Percentiles rank a stretch among this genome's conserved stretches.
Conservation (phyloP, 768 basidiomycete species). For the Suillus occidentalis region DNA sequence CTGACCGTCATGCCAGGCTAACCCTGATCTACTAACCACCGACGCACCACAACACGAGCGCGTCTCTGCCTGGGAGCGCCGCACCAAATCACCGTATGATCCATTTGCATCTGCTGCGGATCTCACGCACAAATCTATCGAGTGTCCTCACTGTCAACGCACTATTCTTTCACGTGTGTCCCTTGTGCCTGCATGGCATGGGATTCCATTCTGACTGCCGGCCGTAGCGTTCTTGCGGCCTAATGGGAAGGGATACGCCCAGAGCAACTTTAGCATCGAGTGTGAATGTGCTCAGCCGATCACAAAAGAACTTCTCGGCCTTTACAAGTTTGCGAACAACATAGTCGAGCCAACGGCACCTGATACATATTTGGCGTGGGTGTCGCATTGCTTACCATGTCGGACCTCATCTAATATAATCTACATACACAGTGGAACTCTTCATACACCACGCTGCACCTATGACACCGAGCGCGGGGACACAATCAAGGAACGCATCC, state of each 20-base stretch:
- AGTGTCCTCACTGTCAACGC: conserved; percentile 30
- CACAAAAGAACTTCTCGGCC: conserved; percentile 37
- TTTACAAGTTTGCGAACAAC: conserved; percentile 40
- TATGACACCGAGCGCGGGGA: conserved; percentile 21
- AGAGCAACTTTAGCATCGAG: conserved; percentile 34
- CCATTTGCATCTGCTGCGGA: conserved; percentile 24
- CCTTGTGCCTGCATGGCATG: neutral
- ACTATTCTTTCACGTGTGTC: conserved; percentile 23
- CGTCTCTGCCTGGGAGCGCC: conserved; percentile 4
- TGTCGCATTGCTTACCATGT: conserved; percentile 4
- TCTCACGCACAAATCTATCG: conserved; percentile 22
- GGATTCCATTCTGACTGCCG: conserved; percentile 4
- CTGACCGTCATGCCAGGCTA: neutral
- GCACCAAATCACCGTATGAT: conserved; percentile 22
- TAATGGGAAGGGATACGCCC: conserved; percentile 47
- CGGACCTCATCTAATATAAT: neutral
- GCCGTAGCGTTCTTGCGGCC: conserved; percentile 37
- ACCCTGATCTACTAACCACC: conserved; percentile 2
- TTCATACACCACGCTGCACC: conserved; percentile 24
- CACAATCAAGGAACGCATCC: conserved; percentile 19
- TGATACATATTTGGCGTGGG: conserved; percentile 32
- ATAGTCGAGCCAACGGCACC: conserved; percentile 18
- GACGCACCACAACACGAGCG: neutral
- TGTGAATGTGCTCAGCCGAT: conserved; percentile 41
- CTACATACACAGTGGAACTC: conserved; percentile 30